Evolutionary conservation across 1,139 yeast species (phyloP).

Genomic region (Candida mesenterica): DNA sequence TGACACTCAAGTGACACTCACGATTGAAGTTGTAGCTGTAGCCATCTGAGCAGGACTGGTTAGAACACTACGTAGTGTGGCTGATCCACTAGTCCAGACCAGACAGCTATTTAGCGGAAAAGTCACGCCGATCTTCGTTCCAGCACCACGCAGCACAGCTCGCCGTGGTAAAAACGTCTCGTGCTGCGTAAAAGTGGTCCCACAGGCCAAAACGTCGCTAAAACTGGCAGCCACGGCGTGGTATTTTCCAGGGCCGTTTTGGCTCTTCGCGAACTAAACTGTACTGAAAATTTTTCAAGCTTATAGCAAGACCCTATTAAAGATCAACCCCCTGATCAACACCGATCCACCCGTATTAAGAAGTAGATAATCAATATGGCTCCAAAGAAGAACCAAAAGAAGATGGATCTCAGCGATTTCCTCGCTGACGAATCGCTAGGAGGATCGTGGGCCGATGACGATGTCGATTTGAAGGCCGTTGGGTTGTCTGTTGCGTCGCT

Average conservation of each 20-base stretch:
- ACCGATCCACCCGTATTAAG: background rate
- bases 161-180: no score
- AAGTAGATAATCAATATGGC: constrained; percentile 18
- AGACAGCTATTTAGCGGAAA: no score
- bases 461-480: constrained; percentile 26
- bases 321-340: background rate
- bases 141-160: background rate
- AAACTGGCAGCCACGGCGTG: no score
- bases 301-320: background rate
- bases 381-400: constrained; percentile 44
- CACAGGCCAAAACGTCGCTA: no score
- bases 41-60: no score
- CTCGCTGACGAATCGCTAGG: constrained; percentile 50
- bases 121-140: no score
- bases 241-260: no score
- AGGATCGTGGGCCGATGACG: constrained; percentile 31
- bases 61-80: no score
- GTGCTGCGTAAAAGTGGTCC: no score
- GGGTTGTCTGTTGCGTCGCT: constrained; percentile 23
- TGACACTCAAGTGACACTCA: no score
- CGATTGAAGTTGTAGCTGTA: no score
- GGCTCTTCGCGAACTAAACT: constrained; percentile 1
- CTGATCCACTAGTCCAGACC: no score
- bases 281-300: constrained; percentile 1
- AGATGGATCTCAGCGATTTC: constrained; percentile 53